Evolutionary conservation across 2,329 filamentous ascomycete species (phyloP), one percentile per base, ranked within the genome.

Genomic region (Balansia obtecta): DNA sequence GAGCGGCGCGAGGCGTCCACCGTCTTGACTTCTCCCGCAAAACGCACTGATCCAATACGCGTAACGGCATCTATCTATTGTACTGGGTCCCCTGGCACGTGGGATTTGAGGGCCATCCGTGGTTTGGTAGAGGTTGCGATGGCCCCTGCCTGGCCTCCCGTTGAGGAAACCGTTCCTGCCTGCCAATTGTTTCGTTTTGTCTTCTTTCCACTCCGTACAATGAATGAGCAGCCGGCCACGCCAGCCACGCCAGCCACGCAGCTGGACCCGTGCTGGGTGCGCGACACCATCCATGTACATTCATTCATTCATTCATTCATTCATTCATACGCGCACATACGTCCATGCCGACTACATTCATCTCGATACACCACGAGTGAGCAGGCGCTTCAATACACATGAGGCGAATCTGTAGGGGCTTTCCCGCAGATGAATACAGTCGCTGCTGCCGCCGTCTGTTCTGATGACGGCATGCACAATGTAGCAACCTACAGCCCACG

Each of bases 171-270:
- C 30, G 41, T 44, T 37, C 22, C 37, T 5, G 37, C 32, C 40
- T 22, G 40, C 20, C 47, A 37, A 39, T 49, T 49, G 47, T 49
- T 49, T 49, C 46, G 46, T 37, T 20, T 44, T n/a, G n/a, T n/a
- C n/a, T n/a, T n/a, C n/a, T n/a, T n/a, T n/a, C n/a, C n/a, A n/a
- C n/a, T n/a, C n/a, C n/a, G n/a, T n/a, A n/a, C n/a, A n/a, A n/a
- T n/a, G n/a, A n/a, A n/a, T n/a, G n/a, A n/a, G n/a, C n/a, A n/a
- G n/a, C n/a, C n/a, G n/a, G n/a, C n/a, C n/a, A 47, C 38, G 46
- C 30, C 46, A 43, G 45, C 34, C 20, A 42, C 22, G 20, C 40
- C n/a, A n/a, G n/a, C n/a, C n/a, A n/a, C n/a, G n/a, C n/a, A 27
- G 16, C 32, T 16, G n/a, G 22, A 27, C 37, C 33, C 10, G 33